Conservation (phyloP, 129 eudicot genomes). For the Saposhnikovia divaricata region DNA sequence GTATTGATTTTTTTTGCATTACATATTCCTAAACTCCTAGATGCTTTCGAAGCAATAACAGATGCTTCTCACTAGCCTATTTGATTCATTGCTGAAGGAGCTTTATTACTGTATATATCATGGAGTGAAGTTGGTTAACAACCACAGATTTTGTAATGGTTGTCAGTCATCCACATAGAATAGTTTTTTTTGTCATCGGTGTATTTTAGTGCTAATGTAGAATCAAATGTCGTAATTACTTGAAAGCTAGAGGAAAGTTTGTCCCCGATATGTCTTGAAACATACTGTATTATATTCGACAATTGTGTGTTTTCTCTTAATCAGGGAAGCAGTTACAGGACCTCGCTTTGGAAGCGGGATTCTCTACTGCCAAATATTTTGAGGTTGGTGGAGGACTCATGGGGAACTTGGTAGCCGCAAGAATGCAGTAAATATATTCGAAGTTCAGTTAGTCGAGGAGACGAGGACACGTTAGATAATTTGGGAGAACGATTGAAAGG, state of each 20-base stretch:
- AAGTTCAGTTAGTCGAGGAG: too few relatives aligned
- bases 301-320: neutral
- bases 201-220: neutral
- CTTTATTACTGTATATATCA: neutral
- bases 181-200: neutral
- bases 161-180: neutral
- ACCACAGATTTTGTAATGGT: neutral
- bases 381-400: conserved; percentile 60
- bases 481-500: too few relatives aligned
- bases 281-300: neutral
- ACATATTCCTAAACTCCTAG: neutral
- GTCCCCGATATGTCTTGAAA: neutral
- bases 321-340: conserved; percentile 80
- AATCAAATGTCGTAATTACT: neutral
- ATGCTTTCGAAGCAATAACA: neutral
- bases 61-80: neutral
- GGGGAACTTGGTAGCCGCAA: too few relatives aligned
- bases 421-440: too few relatives aligned
- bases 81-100: neutral
- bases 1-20: too few relatives aligned
- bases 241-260: neutral
- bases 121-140: neutral
- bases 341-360: conserved; percentile 65
- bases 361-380: conserved; percentile 60
- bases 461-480: too few relatives aligned